A percentile compares a stretch with the other conserved stretches of the same genome.
Conservation (phyloP, 2,329 filamentous ascomycete genomes). For the Fusarium palustre region DNA sequence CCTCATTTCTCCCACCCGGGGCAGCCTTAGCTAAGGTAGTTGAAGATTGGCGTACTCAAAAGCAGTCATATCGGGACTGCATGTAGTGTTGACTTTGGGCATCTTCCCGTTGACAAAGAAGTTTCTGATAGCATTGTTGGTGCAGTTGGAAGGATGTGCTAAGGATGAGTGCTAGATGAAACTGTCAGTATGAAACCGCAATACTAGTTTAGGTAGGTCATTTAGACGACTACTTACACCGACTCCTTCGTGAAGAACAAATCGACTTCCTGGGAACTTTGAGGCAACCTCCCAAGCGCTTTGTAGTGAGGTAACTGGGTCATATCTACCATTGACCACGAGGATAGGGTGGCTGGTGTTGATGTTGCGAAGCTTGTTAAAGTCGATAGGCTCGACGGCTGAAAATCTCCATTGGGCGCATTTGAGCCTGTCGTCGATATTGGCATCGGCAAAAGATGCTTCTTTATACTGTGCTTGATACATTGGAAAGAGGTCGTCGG, state of each 20-base stretch:
- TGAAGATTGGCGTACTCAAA: not conserved
- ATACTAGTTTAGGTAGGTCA: not conserved
- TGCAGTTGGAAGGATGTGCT: constrained; percentile 8
- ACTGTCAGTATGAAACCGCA: not conserved
- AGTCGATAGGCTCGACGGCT: not conserved
- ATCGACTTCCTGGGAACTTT: constrained; percentile 3
- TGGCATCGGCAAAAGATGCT: not conserved
- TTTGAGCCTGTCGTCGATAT: accelerated
- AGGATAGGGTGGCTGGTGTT: not conserved
- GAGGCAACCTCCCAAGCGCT: constrained; percentile 4
- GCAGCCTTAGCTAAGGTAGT: no score
- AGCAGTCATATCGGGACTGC: not conserved
- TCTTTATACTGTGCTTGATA: constrained; percentile 11
- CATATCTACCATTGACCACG: constrained; percentile 1
- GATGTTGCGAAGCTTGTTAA: constrained; percentile 6
- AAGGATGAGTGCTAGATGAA: not conserved
- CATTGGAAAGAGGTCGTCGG: constrained; percentile 8
- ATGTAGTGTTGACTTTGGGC: constrained; percentile 5
- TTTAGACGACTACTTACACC: constrained; percentile 1
- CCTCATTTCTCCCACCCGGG: not conserved
- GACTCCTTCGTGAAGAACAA: constrained; percentile 10
- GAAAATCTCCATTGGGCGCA: constrained; percentile 11
- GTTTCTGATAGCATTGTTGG: not conserved
- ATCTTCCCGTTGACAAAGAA: constrained; percentile 4
- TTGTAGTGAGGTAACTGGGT: not conserved